Conservation (phyloP, 768 basidiomycete species). For the Guyanaporus albipodus region DNA sequence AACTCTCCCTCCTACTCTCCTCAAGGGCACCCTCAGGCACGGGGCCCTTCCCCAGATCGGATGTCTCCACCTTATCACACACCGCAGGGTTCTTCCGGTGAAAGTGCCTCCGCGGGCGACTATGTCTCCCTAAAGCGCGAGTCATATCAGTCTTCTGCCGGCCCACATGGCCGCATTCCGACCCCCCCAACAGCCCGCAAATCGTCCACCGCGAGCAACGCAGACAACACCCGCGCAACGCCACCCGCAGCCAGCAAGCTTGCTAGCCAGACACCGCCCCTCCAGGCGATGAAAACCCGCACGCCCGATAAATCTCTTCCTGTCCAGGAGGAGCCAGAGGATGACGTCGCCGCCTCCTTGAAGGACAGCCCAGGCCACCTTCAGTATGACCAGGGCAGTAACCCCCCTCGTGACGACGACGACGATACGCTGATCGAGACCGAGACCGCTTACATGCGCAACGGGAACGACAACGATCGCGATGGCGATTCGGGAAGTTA, state of each 20-base stretch:
- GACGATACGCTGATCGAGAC: constrained; percentile 45
- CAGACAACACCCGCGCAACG: constrained; percentile 26
- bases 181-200: constrained; percentile 31
- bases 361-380: constrained; percentile 40
- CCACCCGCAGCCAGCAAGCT: constrained; percentile 37
- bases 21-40: constrained; percentile 37
- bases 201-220: constrained; percentile 15
- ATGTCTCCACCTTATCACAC: constrained; percentile 47
- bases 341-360: constrained; percentile 42
- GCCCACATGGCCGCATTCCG: constrained; percentile 24
- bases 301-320: constrained; percentile 72
- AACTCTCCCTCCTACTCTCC: constrained; percentile 40
- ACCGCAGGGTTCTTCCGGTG: constrained; percentile 45
- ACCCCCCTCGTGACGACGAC: constrained; percentile 42
- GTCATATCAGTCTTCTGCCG: constrained; percentile 32
- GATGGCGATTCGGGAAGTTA: constrained; percentile 52
- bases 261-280: constrained; percentile 52
- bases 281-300: constrained; percentile 49
- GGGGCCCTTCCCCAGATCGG: constrained; percentile 52
- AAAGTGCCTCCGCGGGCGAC: constrained; percentile 35
- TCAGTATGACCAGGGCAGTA: constrained; percentile 34
- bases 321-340: constrained; percentile 73
- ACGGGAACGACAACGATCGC: constrained; percentile 35
- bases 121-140: constrained; percentile 48
- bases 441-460: constrained; percentile 31